Evolutionary conservation across 148 eudicot genomes (phyloP).

Genomic region (Rhododendron griersonianum): DNA sequence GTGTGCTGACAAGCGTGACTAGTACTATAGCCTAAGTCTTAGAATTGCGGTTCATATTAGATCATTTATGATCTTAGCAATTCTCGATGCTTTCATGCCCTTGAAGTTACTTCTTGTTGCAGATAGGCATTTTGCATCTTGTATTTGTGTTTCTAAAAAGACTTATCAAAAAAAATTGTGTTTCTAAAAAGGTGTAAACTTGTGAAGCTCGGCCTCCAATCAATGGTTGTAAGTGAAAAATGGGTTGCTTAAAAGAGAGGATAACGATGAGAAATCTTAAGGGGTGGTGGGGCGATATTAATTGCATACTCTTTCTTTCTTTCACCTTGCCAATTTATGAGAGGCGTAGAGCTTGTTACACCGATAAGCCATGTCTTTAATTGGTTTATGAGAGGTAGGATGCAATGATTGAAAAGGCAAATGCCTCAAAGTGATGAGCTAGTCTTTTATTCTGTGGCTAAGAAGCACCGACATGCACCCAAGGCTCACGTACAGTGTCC

Average conservation of each 20-base stretch:
- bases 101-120: background rate
- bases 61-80: background rate
- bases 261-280: background rate
- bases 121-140: background rate
- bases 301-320: background rate
- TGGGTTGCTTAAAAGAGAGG: background rate
- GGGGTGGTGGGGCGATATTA: background rate
- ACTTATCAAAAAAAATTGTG: background rate
- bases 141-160: no score
- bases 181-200: background rate
- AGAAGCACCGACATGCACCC: no score
- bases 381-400: constrained; percentile 9
- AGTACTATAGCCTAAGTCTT: no score
- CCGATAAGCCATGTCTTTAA: background rate
- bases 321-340: background rate
- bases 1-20: no score
- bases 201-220: background rate
- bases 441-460: background rate
- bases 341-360: background rate
- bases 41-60: background rate
- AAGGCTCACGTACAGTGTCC: no score
- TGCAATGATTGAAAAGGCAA: background rate
- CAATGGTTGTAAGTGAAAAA: background rate
- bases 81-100: background rate
- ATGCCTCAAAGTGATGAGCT: background rate